Evolutionary conservation across 768 basidiomycete species (phyloP).

Genomic region (Xerocomellus intermedius): DNA sequence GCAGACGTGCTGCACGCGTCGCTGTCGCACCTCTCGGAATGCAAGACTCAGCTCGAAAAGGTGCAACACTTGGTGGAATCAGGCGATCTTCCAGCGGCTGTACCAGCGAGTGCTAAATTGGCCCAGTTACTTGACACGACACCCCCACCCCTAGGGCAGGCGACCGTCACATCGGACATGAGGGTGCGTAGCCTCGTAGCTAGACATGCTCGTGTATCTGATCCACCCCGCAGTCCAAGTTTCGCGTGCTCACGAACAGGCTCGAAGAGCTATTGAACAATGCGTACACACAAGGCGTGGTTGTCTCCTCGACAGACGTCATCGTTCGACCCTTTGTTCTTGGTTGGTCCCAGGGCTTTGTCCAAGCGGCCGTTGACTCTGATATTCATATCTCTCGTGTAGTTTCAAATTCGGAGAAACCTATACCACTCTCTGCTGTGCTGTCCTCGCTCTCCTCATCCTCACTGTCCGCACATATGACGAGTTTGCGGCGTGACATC

Average conservation of each 20-base stretch:
- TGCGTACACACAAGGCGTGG: constrained; percentile 60
- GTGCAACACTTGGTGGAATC: constrained; percentile 47
- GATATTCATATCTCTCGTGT: background rate
- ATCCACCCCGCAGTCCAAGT: constrained; percentile 44
- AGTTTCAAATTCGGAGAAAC: constrained; percentile 59
- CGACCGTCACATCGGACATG: constrained; percentile 53
- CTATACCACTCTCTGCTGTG: constrained; percentile 51
- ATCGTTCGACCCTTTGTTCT: constrained; percentile 51
- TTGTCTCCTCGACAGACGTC: constrained; percentile 49
- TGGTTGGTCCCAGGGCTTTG: constrained; percentile 40
- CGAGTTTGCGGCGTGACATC: constrained; percentile 65
- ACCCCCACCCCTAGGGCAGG: constrained; percentile 50
- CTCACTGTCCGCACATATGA: constrained; percentile 54
- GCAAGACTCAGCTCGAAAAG: constrained; percentile 44
- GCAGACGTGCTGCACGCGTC: constrained; percentile 49
- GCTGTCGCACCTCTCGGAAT: constrained; percentile 54
- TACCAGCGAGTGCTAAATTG: constrained; percentile 42
- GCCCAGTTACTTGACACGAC: constrained; percentile 44
- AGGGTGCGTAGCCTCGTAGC: constrained; percentile 46
- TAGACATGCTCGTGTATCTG: background rate
- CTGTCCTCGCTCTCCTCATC: constrained; percentile 56
- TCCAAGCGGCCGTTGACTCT: background rate
- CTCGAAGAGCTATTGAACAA: constrained; percentile 72
- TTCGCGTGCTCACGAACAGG: constrained; percentile 53
- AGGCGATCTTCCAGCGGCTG: constrained; percentile 67